These are phyloP conservation scores for Sedum album DNA, from an alignment of 164 flowering plant genomes.

Conservation along the genomic window DNA sequence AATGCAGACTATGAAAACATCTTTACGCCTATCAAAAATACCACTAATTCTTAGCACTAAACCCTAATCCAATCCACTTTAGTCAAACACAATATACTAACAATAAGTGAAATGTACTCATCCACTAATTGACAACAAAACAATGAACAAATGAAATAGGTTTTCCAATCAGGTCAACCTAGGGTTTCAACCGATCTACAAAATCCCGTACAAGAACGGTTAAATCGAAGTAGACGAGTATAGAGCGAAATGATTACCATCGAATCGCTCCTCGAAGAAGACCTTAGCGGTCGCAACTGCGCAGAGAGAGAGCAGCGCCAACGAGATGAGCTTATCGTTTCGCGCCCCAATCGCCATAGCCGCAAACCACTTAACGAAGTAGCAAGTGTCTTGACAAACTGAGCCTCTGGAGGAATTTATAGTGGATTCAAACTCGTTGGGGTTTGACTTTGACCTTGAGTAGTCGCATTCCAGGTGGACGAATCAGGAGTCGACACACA, in stretches of 20 bases:
- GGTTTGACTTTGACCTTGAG: constrained; percentile 1
- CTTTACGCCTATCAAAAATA: not conserved
- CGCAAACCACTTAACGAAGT: not conserved
- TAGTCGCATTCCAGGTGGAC: not conserved
- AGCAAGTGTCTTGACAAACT: not conserved
- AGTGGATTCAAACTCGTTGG: not conserved
- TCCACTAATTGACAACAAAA: not conserved
- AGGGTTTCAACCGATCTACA: not conserved
- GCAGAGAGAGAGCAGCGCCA: constrained; percentile 9
- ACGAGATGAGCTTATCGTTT: constrained; percentile 3
- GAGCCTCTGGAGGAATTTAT: not conserved
- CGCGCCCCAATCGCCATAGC: constrained; percentile 7
- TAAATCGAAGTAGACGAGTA: not conserved
- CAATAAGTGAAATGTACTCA: not conserved
- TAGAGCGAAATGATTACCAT: constrained; percentile 2
- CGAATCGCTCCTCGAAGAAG: constrained; percentile 11
- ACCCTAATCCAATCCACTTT: not conserved
- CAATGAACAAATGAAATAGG: not conserved
- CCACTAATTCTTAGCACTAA: not conserved
- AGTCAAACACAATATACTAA: not conserved
- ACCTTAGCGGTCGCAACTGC: constrained; percentile 4
- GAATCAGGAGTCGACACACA: not conserved
- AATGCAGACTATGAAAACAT: not conserved
- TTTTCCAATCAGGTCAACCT: not conserved
- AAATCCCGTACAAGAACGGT: not conserved